phyloP scores from a whole-genome alignment of 306 rosid species.

The Vicia faba region DNA sequence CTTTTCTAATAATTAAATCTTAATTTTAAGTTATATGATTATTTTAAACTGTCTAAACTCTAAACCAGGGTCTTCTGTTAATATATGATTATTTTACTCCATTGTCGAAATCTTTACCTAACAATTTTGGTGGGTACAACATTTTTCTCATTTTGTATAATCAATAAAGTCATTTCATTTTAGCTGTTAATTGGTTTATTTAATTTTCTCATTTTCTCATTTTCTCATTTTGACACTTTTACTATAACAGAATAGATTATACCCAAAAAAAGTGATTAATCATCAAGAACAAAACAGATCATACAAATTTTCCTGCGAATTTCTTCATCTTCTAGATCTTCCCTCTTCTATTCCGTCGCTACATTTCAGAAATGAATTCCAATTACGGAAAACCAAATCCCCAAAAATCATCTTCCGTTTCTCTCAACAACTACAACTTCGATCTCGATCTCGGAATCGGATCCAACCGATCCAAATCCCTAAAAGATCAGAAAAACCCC shows the following conservation, averaged over 20 bases:
- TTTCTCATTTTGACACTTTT: background rate
- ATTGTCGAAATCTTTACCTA: too few relatives aligned
- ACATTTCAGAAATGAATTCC: slow-evolving; percentile 45
- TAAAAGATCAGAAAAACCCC: slow-evolving; percentile 80
- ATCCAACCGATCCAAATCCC: slow-evolving; percentile 74
- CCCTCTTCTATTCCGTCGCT: background rate
- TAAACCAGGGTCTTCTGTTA: too few relatives aligned
- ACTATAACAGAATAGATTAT: background rate
- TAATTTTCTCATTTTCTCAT: too few relatives aligned
- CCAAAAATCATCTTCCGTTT: slow-evolving; percentile 51
- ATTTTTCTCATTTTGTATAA: background rate
- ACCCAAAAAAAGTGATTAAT: slow-evolving; percentile 15
- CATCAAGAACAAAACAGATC: background rate
- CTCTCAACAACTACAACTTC: slow-evolving; percentile 65
- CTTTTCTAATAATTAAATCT: too few relatives aligned
- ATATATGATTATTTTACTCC: too few relatives aligned
- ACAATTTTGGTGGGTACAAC: background rate
- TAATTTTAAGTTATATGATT: too few relatives aligned
- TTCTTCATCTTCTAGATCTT: slow-evolving; percentile 4
- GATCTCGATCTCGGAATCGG: slow-evolving; percentile 91
- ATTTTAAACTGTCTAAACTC: too few relatives aligned
- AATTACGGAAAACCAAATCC: slow-evolving; percentile 39
- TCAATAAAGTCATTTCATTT: background rate
- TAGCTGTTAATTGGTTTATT: background rate
- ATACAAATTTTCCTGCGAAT: background rate